Percentiles rank a stretch among this genome's conserved stretches.
Conservation (phyloP, 192 early-diverging fungal species). For the Backusella liffmaniae region DNA sequence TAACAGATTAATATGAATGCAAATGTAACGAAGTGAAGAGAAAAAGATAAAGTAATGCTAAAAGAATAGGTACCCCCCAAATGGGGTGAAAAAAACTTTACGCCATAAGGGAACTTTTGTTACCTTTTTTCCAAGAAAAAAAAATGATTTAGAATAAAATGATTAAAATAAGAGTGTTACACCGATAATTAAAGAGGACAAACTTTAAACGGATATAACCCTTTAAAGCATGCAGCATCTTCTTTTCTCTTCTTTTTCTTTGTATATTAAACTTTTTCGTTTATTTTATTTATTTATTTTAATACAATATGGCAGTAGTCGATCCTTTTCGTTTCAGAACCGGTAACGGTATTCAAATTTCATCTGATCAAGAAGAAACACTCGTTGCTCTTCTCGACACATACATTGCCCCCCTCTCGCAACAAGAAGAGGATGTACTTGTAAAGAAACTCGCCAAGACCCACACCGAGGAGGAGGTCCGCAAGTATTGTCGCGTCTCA, state of each 20-base stretch:
- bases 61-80: neutral
- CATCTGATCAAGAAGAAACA: constrained; percentile 35
- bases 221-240: neutral
- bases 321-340: constrained; percentile 17
- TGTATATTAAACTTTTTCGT: neutral
- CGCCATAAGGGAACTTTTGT: neutral
- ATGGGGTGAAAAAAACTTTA: neutral
- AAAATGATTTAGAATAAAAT: neutral
- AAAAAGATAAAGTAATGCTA: neutral
- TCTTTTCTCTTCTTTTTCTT: neutral
- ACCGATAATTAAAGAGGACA: neutral
- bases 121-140: neutral
- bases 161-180: neutral
- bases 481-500: neutral
- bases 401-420: constrained; percentile 40
- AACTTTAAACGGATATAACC: neutral
- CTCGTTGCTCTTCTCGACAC: constrained; percentile 46
- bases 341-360: neutral
- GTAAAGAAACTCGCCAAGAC: constrained; percentile 17
- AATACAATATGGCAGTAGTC: neutral
- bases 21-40: no score
- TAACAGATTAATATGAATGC: neutral
- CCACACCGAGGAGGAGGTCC: constrained; percentile 26
- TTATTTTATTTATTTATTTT: neutral
- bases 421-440: constrained; percentile 36